These are phyloP conservation scores for Fistulinella prunicolor DNA, from an alignment of 768 basidiomycete species.

Conservation along the genomic window DNA sequence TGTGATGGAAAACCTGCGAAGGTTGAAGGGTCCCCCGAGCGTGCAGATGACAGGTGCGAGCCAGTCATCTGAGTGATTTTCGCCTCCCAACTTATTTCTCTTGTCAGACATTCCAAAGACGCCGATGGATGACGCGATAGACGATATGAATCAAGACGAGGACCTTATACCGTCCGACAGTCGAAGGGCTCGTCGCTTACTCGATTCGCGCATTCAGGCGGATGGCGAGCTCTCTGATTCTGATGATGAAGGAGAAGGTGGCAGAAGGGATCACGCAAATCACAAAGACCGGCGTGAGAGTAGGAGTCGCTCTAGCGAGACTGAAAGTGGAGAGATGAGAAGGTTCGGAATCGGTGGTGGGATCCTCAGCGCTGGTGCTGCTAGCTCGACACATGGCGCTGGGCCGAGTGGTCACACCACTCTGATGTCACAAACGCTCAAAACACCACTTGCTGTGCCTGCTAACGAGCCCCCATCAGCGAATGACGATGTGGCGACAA, in stretches of 20 bases:
- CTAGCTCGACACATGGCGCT: conserved; percentile 61
- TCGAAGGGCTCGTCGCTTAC: conserved; percentile 68
- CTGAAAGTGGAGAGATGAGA: conserved; percentile 41
- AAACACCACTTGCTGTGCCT: conserved; percentile 32
- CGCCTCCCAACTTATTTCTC: neutral
- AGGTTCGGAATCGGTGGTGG: conserved; percentile 69
- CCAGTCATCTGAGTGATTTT: neutral
- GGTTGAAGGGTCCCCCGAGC: conserved; percentile 85
- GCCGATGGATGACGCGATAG: conserved; percentile 81
- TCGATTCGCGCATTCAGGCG: conserved; percentile 78
- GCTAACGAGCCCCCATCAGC: conserved; percentile 28
- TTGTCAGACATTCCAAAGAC: conserved; percentile 74
- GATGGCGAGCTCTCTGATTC: conserved; percentile 95
- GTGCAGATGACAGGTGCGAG: conserved; percentile 83
- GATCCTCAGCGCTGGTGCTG: conserved; percentile 61
- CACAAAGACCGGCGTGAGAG: conserved; percentile 50
- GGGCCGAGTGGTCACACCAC: conserved; percentile 72
- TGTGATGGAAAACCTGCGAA: conserved; percentile 86
- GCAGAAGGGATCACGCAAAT: conserved; percentile 63
- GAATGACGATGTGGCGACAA: conserved; percentile 14
- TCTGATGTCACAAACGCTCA: conserved; percentile 29
- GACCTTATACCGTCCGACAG: conserved; percentile 76
- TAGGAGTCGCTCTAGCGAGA: conserved; percentile 40
- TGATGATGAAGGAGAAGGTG: conserved; percentile 94
- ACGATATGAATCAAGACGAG: conserved; percentile 79